A percentile compares a stretch with the other conserved stretches of the same genome.
Conservation (phyloP, 345 rosid species). For the Psidium guajava region DNA sequence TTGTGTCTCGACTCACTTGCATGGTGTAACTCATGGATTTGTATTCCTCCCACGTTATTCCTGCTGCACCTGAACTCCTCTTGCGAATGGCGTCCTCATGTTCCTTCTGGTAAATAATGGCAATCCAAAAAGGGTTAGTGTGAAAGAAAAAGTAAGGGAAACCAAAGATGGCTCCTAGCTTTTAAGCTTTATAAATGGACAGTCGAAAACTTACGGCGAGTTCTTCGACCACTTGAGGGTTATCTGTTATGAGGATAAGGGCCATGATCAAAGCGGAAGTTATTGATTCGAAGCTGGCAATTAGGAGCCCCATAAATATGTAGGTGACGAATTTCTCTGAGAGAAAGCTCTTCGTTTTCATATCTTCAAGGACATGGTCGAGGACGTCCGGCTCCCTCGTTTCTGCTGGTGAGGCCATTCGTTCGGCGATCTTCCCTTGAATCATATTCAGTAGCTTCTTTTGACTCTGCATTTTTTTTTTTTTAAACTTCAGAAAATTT, state of each 20-base stretch:
- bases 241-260: conserved; percentile 1
- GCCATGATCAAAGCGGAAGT: conserved; percentile 2
- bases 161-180: background rate
- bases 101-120: conserved; percentile 11
- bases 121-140: background rate
- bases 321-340: conserved; percentile 1
- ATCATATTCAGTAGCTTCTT: no score
- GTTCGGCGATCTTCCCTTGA: no score
- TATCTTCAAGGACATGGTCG: conserved; percentile 5
- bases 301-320: background rate
- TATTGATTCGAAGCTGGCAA: conserved; percentile 10
- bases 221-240: background rate
- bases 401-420: background rate
- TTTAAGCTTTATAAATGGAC: no score
- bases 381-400: conserved; percentile 1
- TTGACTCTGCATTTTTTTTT: no score
- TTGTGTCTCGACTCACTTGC: background rate
- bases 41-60: background rate
- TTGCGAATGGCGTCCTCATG: conserved; percentile 18
- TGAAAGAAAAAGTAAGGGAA: background rate
- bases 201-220: background rate
- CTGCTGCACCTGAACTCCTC: background rate
- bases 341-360: conserved; percentile 2
- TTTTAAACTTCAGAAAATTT: no score
- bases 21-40: background rate